Conservation (phyloP, 257 asterid genomes). For the Striga asiatica region DNA sequence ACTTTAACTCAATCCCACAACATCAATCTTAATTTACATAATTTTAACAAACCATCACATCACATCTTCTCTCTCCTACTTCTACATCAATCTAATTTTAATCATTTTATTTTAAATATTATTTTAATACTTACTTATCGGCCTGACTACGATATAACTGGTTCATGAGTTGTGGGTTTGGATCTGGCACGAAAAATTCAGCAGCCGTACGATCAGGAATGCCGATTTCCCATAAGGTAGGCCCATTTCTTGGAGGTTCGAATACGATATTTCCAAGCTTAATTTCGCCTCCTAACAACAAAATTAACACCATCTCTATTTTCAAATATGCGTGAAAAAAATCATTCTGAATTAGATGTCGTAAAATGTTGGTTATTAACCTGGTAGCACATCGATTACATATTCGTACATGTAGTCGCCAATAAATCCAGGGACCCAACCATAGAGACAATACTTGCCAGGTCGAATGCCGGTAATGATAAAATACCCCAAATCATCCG, state of each 20-base stretch:
- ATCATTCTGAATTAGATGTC: not conserved
- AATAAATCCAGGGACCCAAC: constrained; percentile 75
- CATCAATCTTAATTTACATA: too few relatives aligned
- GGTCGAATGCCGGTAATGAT: constrained; percentile 33
- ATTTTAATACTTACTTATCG: constrained; percentile 44
- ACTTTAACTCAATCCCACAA: too few relatives aligned
- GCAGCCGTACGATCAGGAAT: constrained; percentile 71
- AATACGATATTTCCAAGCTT: constrained; percentile 33
- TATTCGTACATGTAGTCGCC: constrained; percentile 50
- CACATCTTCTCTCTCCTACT: too few relatives aligned
- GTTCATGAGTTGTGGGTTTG: constrained; percentile 54
- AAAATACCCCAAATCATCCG: constrained; percentile 53
- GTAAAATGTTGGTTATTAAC: constrained; percentile 14
- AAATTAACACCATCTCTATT: not conserved
- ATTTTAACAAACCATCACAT: too few relatives aligned
- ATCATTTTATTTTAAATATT: too few relatives aligned
- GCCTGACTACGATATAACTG: constrained; percentile 31
- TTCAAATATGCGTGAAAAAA: not conserved
- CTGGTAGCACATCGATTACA: constrained; percentile 34
- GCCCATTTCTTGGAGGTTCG: constrained; percentile 68
- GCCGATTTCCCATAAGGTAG: constrained; percentile 87
- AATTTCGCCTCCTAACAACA: constrained; percentile 34
- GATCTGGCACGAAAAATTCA: constrained; percentile 74
- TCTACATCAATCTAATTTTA: too few relatives aligned
- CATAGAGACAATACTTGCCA: constrained; percentile 62